Conservation (phyloP, 768 basidiomycete species). For the Auricularia sp. region DNA sequence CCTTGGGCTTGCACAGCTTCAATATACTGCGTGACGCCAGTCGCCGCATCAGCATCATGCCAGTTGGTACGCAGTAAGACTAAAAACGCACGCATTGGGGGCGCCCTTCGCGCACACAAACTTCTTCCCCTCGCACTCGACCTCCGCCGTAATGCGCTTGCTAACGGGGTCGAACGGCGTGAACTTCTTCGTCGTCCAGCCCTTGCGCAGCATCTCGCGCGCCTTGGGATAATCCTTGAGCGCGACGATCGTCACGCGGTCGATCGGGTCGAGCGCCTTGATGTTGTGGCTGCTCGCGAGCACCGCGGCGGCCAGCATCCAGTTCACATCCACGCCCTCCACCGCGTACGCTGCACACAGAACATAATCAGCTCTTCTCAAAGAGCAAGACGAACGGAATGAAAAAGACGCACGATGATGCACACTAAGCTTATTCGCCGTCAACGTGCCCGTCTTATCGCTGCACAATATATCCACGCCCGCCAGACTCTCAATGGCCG, state of each 20-base stretch:
- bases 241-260: constrained; percentile 36
- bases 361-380: neutral
- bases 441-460: constrained; percentile 39
- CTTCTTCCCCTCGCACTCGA: constrained; percentile 32
- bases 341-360: neutral
- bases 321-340: constrained; percentile 16
- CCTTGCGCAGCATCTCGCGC: constrained; percentile 28
- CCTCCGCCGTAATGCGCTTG: constrained; percentile 41
- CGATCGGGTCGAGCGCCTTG: constrained; percentile 38
- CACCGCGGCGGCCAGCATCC: constrained; percentile 31
- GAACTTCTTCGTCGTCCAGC: constrained; percentile 37
- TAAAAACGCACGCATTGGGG: constrained; percentile 27
- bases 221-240: constrained; percentile 38
- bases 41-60: neutral
- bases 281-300: constrained; percentile 39
- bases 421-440: constrained; percentile 39
- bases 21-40: constrained; percentile 27
- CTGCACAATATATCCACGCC: constrained; percentile 38
- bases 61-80: neutral
- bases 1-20: constrained; percentile 27
- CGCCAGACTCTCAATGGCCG: constrained; percentile 41
- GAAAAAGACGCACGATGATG: constrained; percentile 20
- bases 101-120: constrained; percentile 38
- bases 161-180: constrained; percentile 41
- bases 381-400: neutral